Evolutionary conservation across 225 moss, liverwort and hornwort genomes (phyloP), one percentile per base, ranked within the genome.

Genomic region (Lunularia cruciata): DNA sequence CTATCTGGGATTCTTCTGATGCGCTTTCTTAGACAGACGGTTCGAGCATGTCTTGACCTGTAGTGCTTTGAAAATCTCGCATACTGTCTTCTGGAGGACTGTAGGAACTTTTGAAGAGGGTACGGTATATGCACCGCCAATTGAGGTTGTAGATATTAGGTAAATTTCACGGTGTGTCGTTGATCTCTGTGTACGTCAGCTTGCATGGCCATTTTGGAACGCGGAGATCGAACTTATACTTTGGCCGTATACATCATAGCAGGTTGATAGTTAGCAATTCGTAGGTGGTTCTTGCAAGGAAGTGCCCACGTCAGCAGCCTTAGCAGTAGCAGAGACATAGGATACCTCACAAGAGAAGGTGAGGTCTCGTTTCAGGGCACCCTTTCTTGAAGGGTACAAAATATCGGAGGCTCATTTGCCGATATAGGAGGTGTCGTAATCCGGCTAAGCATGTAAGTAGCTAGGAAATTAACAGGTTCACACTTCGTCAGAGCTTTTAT

Each of bases 121-220:
- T 63, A n/a, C 48, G 67, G 57, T 68, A 57, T 62, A 57, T 34
- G 60, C 58, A 63, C 61, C 65, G 22, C 61, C 65, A 30, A 40
- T 42, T 48, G 39, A 56, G 75, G 67, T 72, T 79, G 79, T 79
- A 79, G 72, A 79, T 79, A 79, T 56, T 67, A 79, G 75, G 79
- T 67, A 61, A 52, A 70, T 26, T 70, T 49, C 47, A 45, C 68
- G 62, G 61, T 53, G 54, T 54, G 28, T 68, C 26, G 19, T 66
- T 34, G 49, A 36, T 67, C 67, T 67, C 67, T 67, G 51, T 67
- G 49, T 5, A 67, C 67, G 67, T 67, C 49, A 67, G 51, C 67
- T 67, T 67, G 67, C 51, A 51, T 33, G 48, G 67, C 67, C 67
- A 48, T 67, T 67, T 67, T 67, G 67, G 35, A 67, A 51, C 67